Base-by-base conservation (phyloP, 2,329 filamentous ascomycete species). In the Aspergillus jensenii region DNA sequence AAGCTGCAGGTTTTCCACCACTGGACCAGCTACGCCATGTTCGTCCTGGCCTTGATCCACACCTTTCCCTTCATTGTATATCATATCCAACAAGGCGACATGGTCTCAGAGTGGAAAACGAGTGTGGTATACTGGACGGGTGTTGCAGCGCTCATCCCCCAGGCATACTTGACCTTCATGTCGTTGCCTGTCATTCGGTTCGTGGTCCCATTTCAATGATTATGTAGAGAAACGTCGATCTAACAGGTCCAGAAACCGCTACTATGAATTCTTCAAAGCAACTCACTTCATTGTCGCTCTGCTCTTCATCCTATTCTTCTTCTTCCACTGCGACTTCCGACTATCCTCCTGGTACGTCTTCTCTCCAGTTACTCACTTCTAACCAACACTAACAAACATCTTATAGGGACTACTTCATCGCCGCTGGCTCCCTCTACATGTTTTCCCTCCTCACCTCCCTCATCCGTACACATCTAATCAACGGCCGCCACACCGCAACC, bases 261-360 rank as follows among this genome's bases (percentile, higher is more conserved):
- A 74, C 62, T 87, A 87, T 66, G 84, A 87, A 61, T 82, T 84
- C 65, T 87, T 87, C 79, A 87, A 87, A 62, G 76, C 76, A 3
- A 79, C 81, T 0, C 84, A 87, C 64, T 78, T 82, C 59, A 56
- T 83, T 19, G 78, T 79, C 3, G 83, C 80, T 0, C 61, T 82
- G 3, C 63, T 84, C 1, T 87, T 87, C 62, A 71, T 86, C 17
- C 50, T 86, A 8, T 84, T 85, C 65, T 82, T 87, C 69, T 87
- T 87, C 71, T 75, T 85, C 52, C 84, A 87, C 69, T 86, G 84
- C 66, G 79, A 83, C 66, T 81, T 79, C 67, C 77, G 73, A 0
- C 73, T 87, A 12, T 78, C 80, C 1, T 84, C 83, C 2, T 85
- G 81, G 81, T 80, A 65, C 39, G 65, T 21, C 7, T 14, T 11